These are phyloP conservation scores for Ganoderma sinense DNA, from an alignment of 1,284 basidiomycete species.

Conservation along the genomic window DNA sequence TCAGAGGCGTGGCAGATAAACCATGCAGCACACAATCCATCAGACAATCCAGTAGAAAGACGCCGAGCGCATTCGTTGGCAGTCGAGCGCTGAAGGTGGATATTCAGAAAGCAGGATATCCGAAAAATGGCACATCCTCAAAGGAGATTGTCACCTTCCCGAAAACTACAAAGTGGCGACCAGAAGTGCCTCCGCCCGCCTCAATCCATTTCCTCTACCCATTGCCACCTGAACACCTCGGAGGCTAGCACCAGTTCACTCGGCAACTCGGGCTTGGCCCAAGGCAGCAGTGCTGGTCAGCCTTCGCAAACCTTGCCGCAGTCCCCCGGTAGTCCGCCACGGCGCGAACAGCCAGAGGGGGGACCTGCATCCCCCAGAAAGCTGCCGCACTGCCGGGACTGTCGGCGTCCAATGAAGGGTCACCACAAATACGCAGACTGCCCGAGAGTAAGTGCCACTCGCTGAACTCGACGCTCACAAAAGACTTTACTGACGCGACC, in stretches of 20 bases:
- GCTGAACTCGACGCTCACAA: background rate
- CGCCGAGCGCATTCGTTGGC: background rate
- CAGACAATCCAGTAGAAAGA: background rate
- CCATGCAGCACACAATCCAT: too few relatives aligned
- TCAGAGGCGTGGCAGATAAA: too few relatives aligned
- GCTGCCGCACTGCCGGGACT: conserved; percentile 1
- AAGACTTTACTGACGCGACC: background rate
- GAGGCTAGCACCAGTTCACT: background rate
- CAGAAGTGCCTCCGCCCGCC: background rate
- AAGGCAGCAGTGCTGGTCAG: background rate
- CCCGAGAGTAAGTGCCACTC: background rate
- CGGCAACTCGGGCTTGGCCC: background rate
- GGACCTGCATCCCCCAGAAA: background rate
- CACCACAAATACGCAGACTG: background rate
- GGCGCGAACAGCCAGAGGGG: background rate
- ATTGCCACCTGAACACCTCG: background rate
- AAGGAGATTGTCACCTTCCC: background rate
- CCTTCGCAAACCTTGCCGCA: background rate
- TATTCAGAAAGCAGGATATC: background rate
- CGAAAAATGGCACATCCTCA: background rate
- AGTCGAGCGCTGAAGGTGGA: too few relatives aligned
- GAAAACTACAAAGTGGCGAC: background rate
- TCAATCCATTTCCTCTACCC: background rate
- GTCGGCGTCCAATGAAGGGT: conserved; percentile 5
- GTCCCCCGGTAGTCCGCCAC: background rate